Conservation (phyloP, 2,329 filamentous ascomycete species). For the Nakataea oryzae region DNA sequence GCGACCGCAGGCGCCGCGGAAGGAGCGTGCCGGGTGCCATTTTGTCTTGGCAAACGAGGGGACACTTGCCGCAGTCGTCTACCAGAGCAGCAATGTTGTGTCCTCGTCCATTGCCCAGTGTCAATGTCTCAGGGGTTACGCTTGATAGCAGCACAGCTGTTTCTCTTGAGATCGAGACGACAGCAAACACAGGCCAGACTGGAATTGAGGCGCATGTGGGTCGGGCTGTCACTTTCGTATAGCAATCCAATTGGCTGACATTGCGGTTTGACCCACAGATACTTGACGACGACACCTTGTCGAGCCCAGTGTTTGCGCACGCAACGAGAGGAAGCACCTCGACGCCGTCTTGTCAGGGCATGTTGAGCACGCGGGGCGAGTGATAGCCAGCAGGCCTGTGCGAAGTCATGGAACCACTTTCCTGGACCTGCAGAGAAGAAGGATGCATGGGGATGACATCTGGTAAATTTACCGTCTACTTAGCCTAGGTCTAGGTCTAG, state of each 20-base stretch:
- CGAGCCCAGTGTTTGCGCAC: too few species aligned
- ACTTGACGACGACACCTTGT: not conserved
- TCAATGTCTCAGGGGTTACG: not conserved
- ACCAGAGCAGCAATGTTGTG: not conserved
- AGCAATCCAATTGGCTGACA: not conserved
- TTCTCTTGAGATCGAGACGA: not conserved
- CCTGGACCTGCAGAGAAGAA: too few species aligned
- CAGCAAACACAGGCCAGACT: not conserved
- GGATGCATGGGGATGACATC: too few species aligned
- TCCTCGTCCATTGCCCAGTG: not conserved
- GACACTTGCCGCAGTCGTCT: not conserved
- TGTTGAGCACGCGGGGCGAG: too few species aligned
- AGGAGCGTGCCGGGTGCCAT: slow-evolving; percentile 1
- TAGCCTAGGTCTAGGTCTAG: too few species aligned
- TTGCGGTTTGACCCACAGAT: not conserved
- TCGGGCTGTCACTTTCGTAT: not conserved
- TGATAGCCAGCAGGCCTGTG: too few species aligned
- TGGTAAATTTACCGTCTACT: too few species aligned
- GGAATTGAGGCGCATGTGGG: not conserved
- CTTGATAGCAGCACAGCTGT: not conserved
- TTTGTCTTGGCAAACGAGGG: not conserved
- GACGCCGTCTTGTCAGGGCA: too few species aligned
- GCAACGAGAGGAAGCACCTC: too few species aligned
- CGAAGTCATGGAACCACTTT: too few species aligned
- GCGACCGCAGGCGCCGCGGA: not conserved